Conservation (phyloP, 1,284 basidiomycete genomes). For the Cryptococcus sp. region DNA sequence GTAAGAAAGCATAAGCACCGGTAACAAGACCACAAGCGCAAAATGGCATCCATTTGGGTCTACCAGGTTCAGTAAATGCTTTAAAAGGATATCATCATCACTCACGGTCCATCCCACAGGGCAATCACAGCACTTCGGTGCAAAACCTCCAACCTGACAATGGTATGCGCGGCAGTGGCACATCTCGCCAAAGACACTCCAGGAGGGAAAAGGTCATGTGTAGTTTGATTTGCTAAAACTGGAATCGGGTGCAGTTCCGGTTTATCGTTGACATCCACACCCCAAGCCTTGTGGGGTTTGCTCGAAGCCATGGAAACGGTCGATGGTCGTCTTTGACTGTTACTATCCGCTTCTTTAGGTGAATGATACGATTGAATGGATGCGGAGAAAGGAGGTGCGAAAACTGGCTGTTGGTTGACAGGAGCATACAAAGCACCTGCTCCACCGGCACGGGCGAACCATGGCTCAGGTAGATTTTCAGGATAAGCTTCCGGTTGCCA, state of each 20-base stretch:
- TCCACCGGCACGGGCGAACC: constrained; percentile 37
- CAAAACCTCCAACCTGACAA: constrained; percentile 45
- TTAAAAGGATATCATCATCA: neutral
- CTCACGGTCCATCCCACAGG: constrained; percentile 41
- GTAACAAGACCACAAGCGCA: constrained; percentile 48
- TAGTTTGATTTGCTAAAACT: neutral
- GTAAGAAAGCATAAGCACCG: constrained; percentile 45
- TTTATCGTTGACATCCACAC: constrained; percentile 38
- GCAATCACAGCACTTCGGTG: constrained; percentile 46
- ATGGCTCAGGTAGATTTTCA: constrained; percentile 37
- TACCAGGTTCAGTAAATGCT: constrained; percentile 4
- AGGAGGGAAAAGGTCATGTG: constrained; percentile 39
- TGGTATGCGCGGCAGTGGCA: constrained; percentile 46
- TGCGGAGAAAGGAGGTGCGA: neutral
- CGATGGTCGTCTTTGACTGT: neutral
- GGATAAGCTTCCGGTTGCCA: constrained; percentile 42
- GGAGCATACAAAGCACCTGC: constrained; percentile 28
- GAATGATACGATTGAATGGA: neutral
- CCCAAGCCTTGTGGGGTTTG: constrained; percentile 45
- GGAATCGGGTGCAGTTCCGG: constrained; percentile 6
- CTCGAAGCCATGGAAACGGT: constrained; percentile 2
- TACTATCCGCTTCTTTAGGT: neutral
- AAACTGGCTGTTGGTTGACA: neutral
- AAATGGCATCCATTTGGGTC: constrained; percentile 47
- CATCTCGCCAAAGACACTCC: constrained; percentile 45